These are phyloP conservation scores for Leishmania mexicana DNA, from an alignment of 208 protist genomes.

Conservation along the genomic window DNA sequence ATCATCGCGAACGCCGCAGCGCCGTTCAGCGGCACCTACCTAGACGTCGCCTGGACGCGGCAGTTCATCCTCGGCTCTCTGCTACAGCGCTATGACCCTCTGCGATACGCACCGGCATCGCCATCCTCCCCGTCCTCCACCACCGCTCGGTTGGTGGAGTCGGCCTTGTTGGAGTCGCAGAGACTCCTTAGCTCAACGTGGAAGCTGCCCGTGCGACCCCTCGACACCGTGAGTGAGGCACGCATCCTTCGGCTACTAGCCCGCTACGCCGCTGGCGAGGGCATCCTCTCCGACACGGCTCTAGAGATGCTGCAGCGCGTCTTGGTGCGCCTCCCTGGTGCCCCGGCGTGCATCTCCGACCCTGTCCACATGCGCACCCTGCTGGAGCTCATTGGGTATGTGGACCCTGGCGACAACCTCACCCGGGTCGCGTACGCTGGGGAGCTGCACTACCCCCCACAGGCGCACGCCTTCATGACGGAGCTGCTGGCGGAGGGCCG, in stretches of 20 bases:
- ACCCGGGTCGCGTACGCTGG: constrained; percentile 66
- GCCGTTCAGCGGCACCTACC: constrained; percentile 75
- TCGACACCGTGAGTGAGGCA: constrained; percentile 68
- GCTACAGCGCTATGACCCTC: constrained; percentile 69
- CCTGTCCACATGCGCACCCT: constrained; percentile 65
- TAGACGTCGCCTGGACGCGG: constrained; percentile 64
- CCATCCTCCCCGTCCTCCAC: neutral
- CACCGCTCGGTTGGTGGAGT: constrained; percentile 31
- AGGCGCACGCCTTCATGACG: constrained; percentile 61
- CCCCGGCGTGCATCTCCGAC: constrained; percentile 40
- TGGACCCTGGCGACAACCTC: constrained; percentile 74
- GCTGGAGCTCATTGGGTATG: constrained; percentile 63
- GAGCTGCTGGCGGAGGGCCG: constrained; percentile 41
- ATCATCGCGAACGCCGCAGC: constrained; percentile 11
- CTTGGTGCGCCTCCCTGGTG: constrained; percentile 50
- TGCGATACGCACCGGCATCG: neutral
- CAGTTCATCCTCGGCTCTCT: constrained; percentile 83
- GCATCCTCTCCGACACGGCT: constrained; percentile 58
- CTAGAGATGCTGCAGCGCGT: constrained; percentile 57
- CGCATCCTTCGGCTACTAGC: constrained; percentile 81
- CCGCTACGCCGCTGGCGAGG: constrained; percentile 74
- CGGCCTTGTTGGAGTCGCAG: constrained; percentile 63
- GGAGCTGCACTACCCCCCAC: constrained; percentile 65
- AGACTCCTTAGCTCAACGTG: constrained; percentile 59
- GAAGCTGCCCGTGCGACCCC: constrained; percentile 55